Evolutionary conservation across 1,284 basidiomycete species (phyloP).

Genomic region (Ceratobasidium sp.): DNA sequence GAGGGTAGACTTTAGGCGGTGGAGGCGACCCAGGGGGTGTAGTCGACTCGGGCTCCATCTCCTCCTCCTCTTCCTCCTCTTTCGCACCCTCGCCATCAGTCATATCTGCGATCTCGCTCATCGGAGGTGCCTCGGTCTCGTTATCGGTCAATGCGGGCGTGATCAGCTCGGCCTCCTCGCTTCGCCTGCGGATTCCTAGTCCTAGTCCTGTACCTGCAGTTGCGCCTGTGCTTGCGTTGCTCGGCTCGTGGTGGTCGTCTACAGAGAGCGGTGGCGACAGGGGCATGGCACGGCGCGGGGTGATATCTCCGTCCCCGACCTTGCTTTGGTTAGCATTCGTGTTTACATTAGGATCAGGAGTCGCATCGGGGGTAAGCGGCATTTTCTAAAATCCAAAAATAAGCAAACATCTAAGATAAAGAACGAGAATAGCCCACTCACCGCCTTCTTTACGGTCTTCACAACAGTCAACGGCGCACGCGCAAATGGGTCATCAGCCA

Average conservation of each 20-base stretch:
- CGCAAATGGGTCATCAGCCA: slow-evolving; percentile 43
- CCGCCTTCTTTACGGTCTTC: slow-evolving; percentile 24
- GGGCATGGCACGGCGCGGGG: slow-evolving; percentile 31
- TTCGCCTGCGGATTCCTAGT: slow-evolving; percentile 2
- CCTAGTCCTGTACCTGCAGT: slow-evolving; percentile 17
- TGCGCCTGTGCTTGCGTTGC: no score
- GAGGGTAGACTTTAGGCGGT: slow-evolving; percentile 48
- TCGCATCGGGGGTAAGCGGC: slow-evolving; percentile 27
- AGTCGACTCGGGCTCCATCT: slow-evolving; percentile 30
- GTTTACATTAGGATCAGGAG: slow-evolving; percentile 29
- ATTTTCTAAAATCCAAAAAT: slow-evolving; percentile 12
- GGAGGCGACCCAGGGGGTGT: slow-evolving; percentile 49
- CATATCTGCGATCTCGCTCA: slow-evolving; percentile 54
- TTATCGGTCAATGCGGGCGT: slow-evolving; percentile 45
- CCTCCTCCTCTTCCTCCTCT: slow-evolving; percentile 53
- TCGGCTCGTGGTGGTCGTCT: slow-evolving; percentile 21
- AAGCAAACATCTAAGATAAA: background rate
- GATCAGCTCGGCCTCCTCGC: slow-evolving; percentile 15
- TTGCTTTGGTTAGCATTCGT: no score
- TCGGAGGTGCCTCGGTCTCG: slow-evolving; percentile 49
- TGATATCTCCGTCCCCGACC: slow-evolving; percentile 14
- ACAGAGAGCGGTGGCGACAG: slow-evolving; percentile 36
- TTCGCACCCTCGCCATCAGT: slow-evolving; percentile 48
- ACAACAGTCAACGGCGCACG: slow-evolving; percentile 42
- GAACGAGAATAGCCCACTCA: background rate